These are phyloP conservation scores for Fusarium sp. DNA, from an alignment of 2,329 filamentous ascomycete genomes.

Conservation along the genomic window DNA sequence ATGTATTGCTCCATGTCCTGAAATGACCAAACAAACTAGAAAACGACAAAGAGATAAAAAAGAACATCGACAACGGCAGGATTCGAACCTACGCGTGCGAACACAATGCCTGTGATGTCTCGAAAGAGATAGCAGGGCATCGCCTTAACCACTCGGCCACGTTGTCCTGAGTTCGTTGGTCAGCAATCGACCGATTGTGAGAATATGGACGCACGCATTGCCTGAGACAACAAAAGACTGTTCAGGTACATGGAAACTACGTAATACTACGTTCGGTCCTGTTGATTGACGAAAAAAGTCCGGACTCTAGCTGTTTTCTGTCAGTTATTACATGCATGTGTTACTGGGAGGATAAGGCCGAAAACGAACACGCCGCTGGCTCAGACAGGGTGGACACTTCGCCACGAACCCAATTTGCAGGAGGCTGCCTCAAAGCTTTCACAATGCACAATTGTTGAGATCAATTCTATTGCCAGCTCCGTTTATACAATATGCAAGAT, in stretches of 20 bases:
- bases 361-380: neutral
- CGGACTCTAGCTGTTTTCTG: fast-evolving
- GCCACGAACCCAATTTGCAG: neutral
- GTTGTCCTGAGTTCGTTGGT: neutral
- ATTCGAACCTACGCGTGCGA: constrained; percentile 18
- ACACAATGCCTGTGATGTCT: constrained; percentile 20
- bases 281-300: too few relatives aligned
- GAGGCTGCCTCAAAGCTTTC: neutral
- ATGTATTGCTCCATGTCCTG: fast-evolving
- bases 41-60: neutral
- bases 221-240: fast-evolving
- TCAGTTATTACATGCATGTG: neutral
- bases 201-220: neutral
- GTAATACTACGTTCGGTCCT: fast-evolving
- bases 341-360: too few relatives aligned
- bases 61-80: constrained; percentile 7
- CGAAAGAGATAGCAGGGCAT: constrained; percentile 19
- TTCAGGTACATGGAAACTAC: fast-evolving
- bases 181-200: too few relatives aligned
- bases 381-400: neutral
- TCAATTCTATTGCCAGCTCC: neutral
- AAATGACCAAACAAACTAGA: neutral
- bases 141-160: constrained; percentile 23
- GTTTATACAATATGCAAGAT: fast-evolving
- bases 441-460: neutral